A percentile compares a stretch with the other conserved stretches of the same genome.
These are phyloP conservation scores for Perkinsus marinus DNA, from an alignment of 169 alveolate species.

Conservation along the genomic window DNA sequence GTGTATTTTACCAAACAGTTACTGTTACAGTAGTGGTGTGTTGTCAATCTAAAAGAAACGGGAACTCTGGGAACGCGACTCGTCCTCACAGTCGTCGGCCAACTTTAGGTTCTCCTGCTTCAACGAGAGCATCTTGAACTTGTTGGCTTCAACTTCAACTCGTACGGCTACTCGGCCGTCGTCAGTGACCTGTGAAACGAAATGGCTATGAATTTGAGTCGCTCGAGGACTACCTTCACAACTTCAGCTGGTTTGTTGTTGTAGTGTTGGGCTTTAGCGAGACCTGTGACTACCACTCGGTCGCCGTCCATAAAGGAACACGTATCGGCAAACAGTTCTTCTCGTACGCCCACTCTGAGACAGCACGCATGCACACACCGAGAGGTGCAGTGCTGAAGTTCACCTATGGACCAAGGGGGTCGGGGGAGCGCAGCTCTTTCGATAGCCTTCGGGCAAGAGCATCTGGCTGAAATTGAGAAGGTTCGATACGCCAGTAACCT, in stretches of 20 bases:
- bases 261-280: not conserved
- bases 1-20: not conserved
- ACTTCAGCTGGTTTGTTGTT: not conserved
- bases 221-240: not conserved
- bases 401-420: not conserved
- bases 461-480: not conserved
- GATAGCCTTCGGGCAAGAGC: not conserved
- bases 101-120: not conserved
- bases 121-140: not conserved
- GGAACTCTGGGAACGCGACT: not conserved
- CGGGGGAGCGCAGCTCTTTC: not conserved
- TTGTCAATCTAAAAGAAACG: not conserved
- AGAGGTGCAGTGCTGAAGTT: not conserved
- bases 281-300: not conserved
- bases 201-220: not conserved
- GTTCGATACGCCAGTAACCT: not conserved
- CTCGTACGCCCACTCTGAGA: not conserved
- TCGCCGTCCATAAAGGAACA: not conserved
- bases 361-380: not conserved
- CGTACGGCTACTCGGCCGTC: not conserved
- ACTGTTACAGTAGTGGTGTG: not conserved
- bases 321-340: not conserved
- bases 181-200: not conserved
- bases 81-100: not conserved
- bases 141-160: not conserved